Evolutionary conservation across 23 red algal genomes (phyloP), one percentile per base, ranked within the genome.

Genomic region (Gracilariopsis chorda): DNA sequence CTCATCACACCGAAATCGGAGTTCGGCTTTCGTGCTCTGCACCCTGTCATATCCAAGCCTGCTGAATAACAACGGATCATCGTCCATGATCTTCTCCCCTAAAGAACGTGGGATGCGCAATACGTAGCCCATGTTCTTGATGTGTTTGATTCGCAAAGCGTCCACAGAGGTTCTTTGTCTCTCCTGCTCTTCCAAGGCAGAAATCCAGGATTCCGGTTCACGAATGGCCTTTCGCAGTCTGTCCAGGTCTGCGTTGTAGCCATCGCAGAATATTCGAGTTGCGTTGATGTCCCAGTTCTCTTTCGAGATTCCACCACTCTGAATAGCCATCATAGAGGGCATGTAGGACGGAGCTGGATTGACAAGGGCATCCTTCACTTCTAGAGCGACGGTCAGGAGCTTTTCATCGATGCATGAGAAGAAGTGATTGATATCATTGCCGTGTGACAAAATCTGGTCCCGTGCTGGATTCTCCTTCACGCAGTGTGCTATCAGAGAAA

Each of bases 171-270:
- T 67, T 75, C 90, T 60, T 67, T 80, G 13, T 44, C 76, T 82
- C 30, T 93, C 90, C 7, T 77, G 77, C 39, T 84, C 61, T 75
- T 97, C 95, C 43, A 94, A 86, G 20, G 40, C 45, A 21, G 86
- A 51, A 57, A 97, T 90, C 90, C 90, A 93, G 20, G 60, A 41
- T 2, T 86, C 49, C 7, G 87, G 86, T 43, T 77, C 85, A 35
- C 62, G 45, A 16, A 79, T 78, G 21, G 73, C 48, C 16, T 68
- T 86, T 21, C 92, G 78, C 4, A 97, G 77, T 44, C 16, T 62
- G 41, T 97, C 95, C 48, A 97, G 76, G n/a, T 92, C 71, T 39
- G 61, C 81, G 32, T 83, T 52, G 67, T 83, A 87, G 24, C 90
- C 89, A 40, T 45, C 36, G 19, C 78, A 83, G 56, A 96, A 92